Evolutionary conservation across 768 basidiomycete genomes (phyloP), one percentile per base, ranked within the genome.

Genomic region (Mycena belliarum): DNA sequence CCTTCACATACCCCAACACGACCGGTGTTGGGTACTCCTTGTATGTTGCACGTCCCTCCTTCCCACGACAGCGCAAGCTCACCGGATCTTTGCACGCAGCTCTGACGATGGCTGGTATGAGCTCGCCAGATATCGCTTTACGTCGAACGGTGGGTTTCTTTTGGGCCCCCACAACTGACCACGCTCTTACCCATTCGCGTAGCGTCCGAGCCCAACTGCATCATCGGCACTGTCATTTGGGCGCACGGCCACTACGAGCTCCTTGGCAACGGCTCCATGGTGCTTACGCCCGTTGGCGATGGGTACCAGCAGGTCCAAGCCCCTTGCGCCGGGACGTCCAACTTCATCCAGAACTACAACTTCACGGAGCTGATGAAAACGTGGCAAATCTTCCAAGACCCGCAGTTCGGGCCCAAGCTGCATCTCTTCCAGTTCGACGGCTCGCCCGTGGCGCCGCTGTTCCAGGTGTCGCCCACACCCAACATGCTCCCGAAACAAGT

Each of bases 241-340:
- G 86, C 85, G 61, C 97, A 98, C 70, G 97, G 97, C 14, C 86
- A 71, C 26, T 95, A 88, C 73, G 57, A 68, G 0, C 73, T 90
- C 43, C 74, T 83, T 57, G 21, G 75, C 50, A 95, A 98, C 67
- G 94, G 94, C 8, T 96, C 93, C 11, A 83, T 98, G 57, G 70
- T 82, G 38, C 74, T 93, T 66, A 73, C 68, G 3, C 91, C 95
- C 2, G 82, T 93, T 61, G 82, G 79, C 18, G 96, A 99, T 70
- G 96, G 96, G 16, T 91, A 85, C 73, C 93, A 97, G 70, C 95
- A 96, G 78, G 82, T 98, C 38, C 94, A 99, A 77, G 89, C 95
- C 63, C 89, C 94, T 0, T 99, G 96, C 68, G 89, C 89, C 1
- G 91, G 94, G 11, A 77, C 82, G 11, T 93, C 95, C 26, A 93